Evolutionary conservation across 352 stramenopile genomes (phyloP).

Genomic region (Paralagenidium karlingii): DNA sequence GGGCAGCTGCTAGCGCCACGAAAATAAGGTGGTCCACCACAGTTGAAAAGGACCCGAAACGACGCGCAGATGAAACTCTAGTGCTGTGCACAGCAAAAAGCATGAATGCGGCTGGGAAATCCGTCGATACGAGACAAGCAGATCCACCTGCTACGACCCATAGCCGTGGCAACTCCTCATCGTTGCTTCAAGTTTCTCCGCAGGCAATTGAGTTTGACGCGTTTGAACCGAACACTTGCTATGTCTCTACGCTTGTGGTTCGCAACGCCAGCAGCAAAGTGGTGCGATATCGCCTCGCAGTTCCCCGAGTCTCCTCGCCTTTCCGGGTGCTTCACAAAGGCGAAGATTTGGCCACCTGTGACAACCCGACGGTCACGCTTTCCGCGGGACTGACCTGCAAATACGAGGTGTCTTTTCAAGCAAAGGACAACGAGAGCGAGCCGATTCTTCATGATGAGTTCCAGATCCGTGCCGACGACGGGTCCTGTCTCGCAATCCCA

Average conservation of each 20-base stretch:
- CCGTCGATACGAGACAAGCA: no score
- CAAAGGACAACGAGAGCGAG: slow-evolving; percentile 3
- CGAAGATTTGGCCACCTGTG: slow-evolving; percentile 44
- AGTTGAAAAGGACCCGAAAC: no score
- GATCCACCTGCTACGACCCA: no score
- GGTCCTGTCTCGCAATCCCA: slow-evolving; percentile 38
- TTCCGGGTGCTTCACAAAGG: slow-evolving; percentile 42
- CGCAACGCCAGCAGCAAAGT: slow-evolving; percentile 54
- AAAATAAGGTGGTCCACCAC: no score
- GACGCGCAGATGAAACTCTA: no score
- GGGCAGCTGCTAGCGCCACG: no score
- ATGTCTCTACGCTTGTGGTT: slow-evolving; percentile 42
- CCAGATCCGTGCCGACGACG: slow-evolving; percentile 42
- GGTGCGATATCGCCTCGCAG: slow-evolving; percentile 44
- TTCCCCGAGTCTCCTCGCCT: slow-evolving; percentile 27
- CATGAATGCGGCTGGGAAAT: no score
- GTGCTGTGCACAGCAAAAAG: no score
- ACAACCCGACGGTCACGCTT: slow-evolving; percentile 52
- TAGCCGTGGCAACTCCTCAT: no score
- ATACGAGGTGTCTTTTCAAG: slow-evolving; percentile 55
- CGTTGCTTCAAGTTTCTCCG: slow-evolving; percentile 53
- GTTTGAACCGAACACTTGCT: slow-evolving; percentile 45
- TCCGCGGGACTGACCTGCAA: slow-evolving; percentile 37
- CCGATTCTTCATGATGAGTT: slow-evolving; percentile 49
- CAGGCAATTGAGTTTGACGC: slow-evolving; percentile 45